These are phyloP conservation scores for Tinospora cordifolia DNA, from an alignment of 164 flowering plant species.

Conservation along the genomic window DNA sequence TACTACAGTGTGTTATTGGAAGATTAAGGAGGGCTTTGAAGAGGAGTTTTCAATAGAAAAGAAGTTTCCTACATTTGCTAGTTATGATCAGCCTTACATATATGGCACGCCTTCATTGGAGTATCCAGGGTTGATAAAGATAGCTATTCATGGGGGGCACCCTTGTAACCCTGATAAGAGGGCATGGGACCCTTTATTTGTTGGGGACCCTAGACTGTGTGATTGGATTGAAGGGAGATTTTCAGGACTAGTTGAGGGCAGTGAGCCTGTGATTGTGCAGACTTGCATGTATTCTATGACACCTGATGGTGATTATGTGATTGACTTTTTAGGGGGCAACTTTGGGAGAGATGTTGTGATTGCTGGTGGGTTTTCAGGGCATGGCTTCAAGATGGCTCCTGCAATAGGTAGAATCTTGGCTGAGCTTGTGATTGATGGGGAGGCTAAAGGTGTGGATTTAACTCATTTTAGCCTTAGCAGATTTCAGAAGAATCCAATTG, in stretches of 20 bases:
- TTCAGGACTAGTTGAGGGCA: constrained; percentile 37
- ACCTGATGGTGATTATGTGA: constrained; percentile 81
- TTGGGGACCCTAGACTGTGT: constrained; percentile 17
- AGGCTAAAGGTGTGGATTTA: constrained; percentile 51
- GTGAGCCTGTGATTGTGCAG: constrained; percentile 42
- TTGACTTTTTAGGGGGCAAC: constrained; percentile 78
- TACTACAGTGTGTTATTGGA: constrained; percentile 69
- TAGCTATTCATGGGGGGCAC: constrained; percentile 66
- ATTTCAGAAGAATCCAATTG: constrained; percentile 53
- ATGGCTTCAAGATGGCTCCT: constrained; percentile 97
- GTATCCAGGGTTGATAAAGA: constrained; percentile 78
- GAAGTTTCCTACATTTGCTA: constrained; percentile 73
- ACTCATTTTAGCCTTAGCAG: constrained; percentile 50
- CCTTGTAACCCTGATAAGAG: constrained; percentile 75
- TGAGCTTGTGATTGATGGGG: constrained; percentile 49
- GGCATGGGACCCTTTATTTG: constrained; percentile 35
- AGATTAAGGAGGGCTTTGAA: constrained; percentile 52
- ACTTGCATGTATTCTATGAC: constrained; percentile 90
- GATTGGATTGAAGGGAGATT: constrained; percentile 49
- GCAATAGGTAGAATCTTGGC: constrained; percentile 61
- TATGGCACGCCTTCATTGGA: constrained; percentile 87
- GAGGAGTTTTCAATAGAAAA: constrained; percentile 30
- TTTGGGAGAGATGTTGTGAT: constrained; percentile 75
- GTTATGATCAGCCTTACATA: constrained; percentile 58
- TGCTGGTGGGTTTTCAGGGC: constrained; percentile 93